Base-by-base conservation (phyloP, 805 yeast species). In the Kazachstania taianensis region DNA sequence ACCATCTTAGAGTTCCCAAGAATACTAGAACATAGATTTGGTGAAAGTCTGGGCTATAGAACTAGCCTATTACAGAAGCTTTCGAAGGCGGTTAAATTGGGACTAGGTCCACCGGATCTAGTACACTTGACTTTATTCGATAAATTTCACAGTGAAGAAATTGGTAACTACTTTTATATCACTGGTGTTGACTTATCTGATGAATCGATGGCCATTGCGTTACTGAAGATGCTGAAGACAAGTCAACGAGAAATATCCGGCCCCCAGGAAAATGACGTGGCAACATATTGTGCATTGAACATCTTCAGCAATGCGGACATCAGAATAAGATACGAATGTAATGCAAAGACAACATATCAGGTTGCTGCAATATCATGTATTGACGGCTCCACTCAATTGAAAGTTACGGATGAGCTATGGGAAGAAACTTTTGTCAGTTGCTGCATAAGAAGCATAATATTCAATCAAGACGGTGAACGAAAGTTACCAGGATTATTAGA, bases 51-150 rank as follows among this genome's bases (percentile, higher is more conserved):
- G 27, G 54, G 54, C 3, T 41, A 40, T 18, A 44, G 63, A 35
- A 46, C 49, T 2, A 37, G 44, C 5, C 30, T 48, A 14, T 32
- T 56, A 23, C 38, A 41, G 16, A 49, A 44, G 7, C 26, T 53
- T 30, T 38, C 34, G 2, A 33, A 22, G 3, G 24, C 36, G 16
- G 53, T 44, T 18, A 42, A 39, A 16, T 20, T 49, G 36, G 77
- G 76, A n/a, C 50, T 79, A 16, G 94, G 94, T 0, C 83, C 86
- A 2, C 80, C 86, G 3, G 94, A 82, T 56, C 61, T 81, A 39
- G 74, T 49, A 33, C 49, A 69, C 45, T 44, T 66, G n/a, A 58
- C 70, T n/a, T 52, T 57, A 22, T 61, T 61, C 38, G 67, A 70
- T 31, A 59, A 65, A 31, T 54, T 62, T 14, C 60, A 56, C 5